Evolutionary conservation across 106 monocot genomes (phyloP).

Genomic region (Apostasia ramifera): DNA sequence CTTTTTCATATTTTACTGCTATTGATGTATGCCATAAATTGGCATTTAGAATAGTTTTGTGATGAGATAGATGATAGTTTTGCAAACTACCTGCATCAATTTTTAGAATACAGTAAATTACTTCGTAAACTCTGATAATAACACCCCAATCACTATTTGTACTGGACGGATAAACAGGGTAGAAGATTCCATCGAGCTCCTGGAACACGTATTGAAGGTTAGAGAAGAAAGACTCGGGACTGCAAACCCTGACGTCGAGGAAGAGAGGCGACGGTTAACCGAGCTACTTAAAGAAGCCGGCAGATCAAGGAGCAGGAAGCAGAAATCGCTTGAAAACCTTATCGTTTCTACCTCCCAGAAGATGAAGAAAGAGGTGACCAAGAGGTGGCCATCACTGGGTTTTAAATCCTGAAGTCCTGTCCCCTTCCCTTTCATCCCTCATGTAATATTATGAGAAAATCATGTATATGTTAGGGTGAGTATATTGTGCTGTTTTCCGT

Average conservation of each 20-base stretch:
- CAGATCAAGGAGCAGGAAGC: constrained; percentile 32
- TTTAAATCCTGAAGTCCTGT: constrained; percentile 25
- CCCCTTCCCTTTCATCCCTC: constrained; percentile 56
- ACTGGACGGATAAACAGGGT: constrained; percentile 21
- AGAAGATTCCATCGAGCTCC: constrained; percentile 43
- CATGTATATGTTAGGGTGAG: too few species aligned
- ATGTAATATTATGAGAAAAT: constrained; percentile 9
- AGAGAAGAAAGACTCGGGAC: constrained; percentile 52
- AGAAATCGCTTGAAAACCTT: constrained; percentile 48
- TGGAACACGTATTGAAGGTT: constrained; percentile 42
- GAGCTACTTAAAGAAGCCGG: constrained; percentile 54
- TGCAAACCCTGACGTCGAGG: constrained; percentile 53
- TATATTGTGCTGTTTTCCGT: too few species aligned
- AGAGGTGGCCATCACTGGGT: constrained; percentile 43
- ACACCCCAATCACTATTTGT: background rate
- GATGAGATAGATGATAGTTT: background rate
- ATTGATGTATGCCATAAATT: background rate
- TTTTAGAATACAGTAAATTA: background rate
- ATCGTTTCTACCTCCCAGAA: constrained; percentile 28
- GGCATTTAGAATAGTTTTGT: background rate
- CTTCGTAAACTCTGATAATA: background rate
- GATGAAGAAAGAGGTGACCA: constrained; percentile 32
- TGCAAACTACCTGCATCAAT: background rate
- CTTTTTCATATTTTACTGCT: background rate
- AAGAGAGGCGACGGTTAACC: constrained; percentile 37